Evolutionary conservation across 1,139 yeast species (phyloP), one percentile per base, ranked within the genome.

Genomic region (Kazachstania sp.): DNA sequence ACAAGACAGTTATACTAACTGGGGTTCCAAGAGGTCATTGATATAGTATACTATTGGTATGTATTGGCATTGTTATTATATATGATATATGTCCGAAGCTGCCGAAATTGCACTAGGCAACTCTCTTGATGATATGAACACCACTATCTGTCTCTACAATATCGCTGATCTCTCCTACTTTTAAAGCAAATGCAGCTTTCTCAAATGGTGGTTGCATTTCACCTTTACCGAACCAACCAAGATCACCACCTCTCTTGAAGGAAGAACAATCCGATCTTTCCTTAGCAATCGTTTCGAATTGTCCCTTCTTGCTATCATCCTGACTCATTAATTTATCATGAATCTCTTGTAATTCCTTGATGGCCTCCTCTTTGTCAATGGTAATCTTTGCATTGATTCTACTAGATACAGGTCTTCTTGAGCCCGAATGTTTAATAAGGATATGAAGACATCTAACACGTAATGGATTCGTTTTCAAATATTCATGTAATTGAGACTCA

Each of bases 131-230:
- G 54, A 92, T 67, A 63, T 92, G 98, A 46, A 87, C 81, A 18
- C 98, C 98, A 58, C 95, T 83, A 57, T 85, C 95, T 13, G 92
- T 80, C 67, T 88, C 97, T 13, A 92, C 83, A 20, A 88, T 78
- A 45, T 79, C 85, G 60, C 95, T 83, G 46, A 86, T 67, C 63
- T 88, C 95, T 16, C 95, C 96, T 11, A 88, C 81, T 56, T 86
- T 79, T 56, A 92, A 71, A 8, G 70, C 81, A 64, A 84, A 90
- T 0, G 96, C 83, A 2, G 95, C 95, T 51, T 81, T 81, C 64
- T 92, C 98, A 61, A 92, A 92, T 49, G 83, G 71, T 41, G 95
- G 95, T 65, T 92, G 97, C 98, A 92, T 92, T 60, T 83, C 90
- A 36, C 96, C 96, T 50, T 75, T 79, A 23, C 86, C 87, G 63